A percentile compares a stretch with the other conserved stretches of the same genome.
Conservation (phyloP, 108 stramenopile genomes). For the Cylindrotheca fusiformis region DNA sequence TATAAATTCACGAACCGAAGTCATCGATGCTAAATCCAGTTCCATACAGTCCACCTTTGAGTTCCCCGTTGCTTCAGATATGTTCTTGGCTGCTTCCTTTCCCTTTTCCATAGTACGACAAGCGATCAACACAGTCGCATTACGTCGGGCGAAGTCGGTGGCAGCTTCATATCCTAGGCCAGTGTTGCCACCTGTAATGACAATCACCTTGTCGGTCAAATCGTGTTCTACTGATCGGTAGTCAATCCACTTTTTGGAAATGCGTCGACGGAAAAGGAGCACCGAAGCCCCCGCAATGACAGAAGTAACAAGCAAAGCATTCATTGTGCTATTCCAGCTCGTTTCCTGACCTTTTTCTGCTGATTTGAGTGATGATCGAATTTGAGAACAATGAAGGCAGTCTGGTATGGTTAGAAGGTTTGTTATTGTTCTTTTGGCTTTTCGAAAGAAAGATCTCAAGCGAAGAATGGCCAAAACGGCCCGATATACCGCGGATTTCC, state of each 20-base stretch:
- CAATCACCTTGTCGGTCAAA: constrained; percentile 27
- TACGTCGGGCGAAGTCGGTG: constrained; percentile 51
- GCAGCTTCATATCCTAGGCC: constrained; percentile 78
- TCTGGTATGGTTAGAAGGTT: no score
- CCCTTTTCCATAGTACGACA: constrained; percentile 48
- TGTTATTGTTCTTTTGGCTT: no score
- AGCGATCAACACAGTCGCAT: constrained; percentile 71
- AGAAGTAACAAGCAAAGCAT: neutral
- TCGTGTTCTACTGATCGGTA: neutral
- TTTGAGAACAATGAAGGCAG: no score
- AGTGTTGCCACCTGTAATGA: constrained; percentile 76
- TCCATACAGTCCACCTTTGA: neutral
- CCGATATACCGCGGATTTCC: no score
- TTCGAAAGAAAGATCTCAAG: no score
- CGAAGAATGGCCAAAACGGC: no score
- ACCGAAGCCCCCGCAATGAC: neutral
- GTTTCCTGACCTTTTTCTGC: no score
- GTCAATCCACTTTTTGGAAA: neutral
- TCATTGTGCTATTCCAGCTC: no score
- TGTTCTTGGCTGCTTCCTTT: neutral
- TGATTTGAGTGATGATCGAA: no score
- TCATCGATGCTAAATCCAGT: neutral
- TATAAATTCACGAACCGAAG: neutral
- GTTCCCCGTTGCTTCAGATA: neutral
- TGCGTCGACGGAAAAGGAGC: neutral